Base-by-base conservation (phyloP, 2,329 filamentous ascomycete genomes). In the Aspergillus nomiae region DNA sequence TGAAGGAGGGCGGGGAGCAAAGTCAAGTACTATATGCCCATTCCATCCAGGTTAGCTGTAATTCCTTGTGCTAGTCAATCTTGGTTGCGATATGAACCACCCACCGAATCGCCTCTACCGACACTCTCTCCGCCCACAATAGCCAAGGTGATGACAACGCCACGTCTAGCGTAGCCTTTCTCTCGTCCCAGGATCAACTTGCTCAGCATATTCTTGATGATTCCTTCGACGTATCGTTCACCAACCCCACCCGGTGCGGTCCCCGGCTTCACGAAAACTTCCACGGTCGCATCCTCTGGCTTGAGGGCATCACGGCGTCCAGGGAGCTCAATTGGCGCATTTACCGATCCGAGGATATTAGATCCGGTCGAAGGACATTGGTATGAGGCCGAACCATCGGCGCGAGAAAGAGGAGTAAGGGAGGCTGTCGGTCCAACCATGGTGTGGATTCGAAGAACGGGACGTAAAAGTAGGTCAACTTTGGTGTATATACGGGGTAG, bases 251-350 rank as follows among this genome's bases (percentile, higher is more conserved):
- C 92, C 53, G 95, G 89, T 19, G 94, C 94, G 67, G 90, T 89
- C 41, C 91, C 90, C 56, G 94, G 94, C 76, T 95, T 88, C 67
- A 99, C 87, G 75, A 94, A 89, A 62, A 99, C 92, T 78, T 98
- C 95, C 68, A 99, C 84, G 56, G 90, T 87, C 32, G 94, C 92
- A 81, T 97, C 93, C 78, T 96, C 94, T 9, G 95, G 91, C 69
- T 95, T 87, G 77, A 98, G 92, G 28, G 77, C 73, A 75, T 99
- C 94, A 71, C 92, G 88, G 72, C 94, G 87, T 70, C 89, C 77
- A 16, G 78, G 88, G 19, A 94, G 92, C 81, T 99, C 95, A 69
- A 98, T 87, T 19, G 95, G 95, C 0, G 94, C 95, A 78, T 97
- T 98, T 69, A 96, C 92, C 16, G 92, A 90, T 61, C 90, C 91